Conservation (phyloP, 306 rosid genomes). For the Acmispon strigosus region DNA sequence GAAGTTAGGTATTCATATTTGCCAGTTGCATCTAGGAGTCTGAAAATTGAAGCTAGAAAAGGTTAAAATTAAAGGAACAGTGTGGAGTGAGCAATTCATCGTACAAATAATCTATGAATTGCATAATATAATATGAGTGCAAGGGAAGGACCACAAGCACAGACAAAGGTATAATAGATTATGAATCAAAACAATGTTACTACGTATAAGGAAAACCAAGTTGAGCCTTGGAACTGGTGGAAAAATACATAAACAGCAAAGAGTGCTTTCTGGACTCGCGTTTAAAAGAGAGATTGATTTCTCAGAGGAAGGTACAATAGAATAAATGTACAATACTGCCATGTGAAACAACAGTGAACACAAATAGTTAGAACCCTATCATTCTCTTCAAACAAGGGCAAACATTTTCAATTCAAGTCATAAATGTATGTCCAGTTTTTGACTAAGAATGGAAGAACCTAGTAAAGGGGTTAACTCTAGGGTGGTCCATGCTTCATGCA, state of each 20-base stretch:
- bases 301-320: not conserved
- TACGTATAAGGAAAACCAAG: conserved; percentile 25
- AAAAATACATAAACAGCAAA: conserved; percentile 30
- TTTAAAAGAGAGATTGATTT: conserved; percentile 20
- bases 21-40: too few relatives aligned
- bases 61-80: too few relatives aligned
- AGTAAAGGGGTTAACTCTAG: not conserved
- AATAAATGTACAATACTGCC: conserved; percentile 36
- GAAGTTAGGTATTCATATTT: too few relatives aligned
- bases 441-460: not conserved
- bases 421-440: conserved; percentile 27
- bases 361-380: conserved; percentile 20
- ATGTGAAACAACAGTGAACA: conserved; percentile 52
- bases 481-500: conserved; percentile 24
- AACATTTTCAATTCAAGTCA: conserved; percentile 6
- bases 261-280: conserved; percentile 30
- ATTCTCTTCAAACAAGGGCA: conserved; percentile 7
- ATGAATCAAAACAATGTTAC: conserved; percentile 17
- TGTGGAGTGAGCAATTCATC: too few relatives aligned
- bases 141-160: conserved; percentile 25
- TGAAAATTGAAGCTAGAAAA: too few relatives aligned
- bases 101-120: too few relatives aligned
- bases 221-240: conserved; percentile 24
- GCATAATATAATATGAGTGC: too few relatives aligned
- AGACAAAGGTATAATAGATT: not conserved